These are phyloP conservation scores for Macrophomina tecta DNA, from an alignment of 2,329 filamentous ascomycete species.

Conservation along the genomic window DNA sequence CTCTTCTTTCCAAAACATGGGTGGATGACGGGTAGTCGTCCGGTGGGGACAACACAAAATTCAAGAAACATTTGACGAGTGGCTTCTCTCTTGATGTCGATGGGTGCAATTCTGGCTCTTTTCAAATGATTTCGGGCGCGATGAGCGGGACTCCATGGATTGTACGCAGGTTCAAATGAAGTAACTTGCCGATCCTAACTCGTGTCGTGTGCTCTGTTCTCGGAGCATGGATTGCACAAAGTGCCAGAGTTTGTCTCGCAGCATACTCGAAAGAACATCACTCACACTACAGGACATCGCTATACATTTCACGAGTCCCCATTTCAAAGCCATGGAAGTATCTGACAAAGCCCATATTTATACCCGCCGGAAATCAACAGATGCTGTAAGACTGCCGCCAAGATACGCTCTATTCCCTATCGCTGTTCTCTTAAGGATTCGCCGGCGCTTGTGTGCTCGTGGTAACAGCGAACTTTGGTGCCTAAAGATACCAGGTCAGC, in stretches of 20 bases:
- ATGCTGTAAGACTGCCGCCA: neutral
- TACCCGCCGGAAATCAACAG: neutral
- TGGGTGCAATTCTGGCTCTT: constrained; percentile 25
- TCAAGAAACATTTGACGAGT: constrained; percentile 20
- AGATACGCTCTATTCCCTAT: neutral
- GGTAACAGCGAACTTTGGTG: constrained; percentile 33
- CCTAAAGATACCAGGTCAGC: constrained; percentile 14
- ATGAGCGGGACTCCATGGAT: constrained; percentile 25
- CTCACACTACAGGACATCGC: neutral
- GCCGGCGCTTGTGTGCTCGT: neutral
- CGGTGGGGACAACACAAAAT: constrained; percentile 6
- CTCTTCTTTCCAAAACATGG: constrained; percentile 13
- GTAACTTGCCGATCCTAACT: constrained; percentile 39
- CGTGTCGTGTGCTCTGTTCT: constrained; percentile 14
- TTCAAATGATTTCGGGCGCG: constrained; percentile 27
- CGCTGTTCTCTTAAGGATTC: neutral
- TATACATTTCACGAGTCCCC: neutral
- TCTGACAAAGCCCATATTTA: neutral
- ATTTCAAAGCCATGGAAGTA: neutral
- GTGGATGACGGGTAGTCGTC: constrained; percentile 25
- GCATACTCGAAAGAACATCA: neutral
- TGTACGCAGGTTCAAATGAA: constrained; percentile 30
- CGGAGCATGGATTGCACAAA: neutral
- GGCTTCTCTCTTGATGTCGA: constrained; percentile 24
- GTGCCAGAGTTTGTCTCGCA: neutral